These are phyloP conservation scores for Talaromyces rugulosus DNA, from an alignment of 2,329 filamentous ascomycete genomes.

Conservation along the genomic window DNA sequence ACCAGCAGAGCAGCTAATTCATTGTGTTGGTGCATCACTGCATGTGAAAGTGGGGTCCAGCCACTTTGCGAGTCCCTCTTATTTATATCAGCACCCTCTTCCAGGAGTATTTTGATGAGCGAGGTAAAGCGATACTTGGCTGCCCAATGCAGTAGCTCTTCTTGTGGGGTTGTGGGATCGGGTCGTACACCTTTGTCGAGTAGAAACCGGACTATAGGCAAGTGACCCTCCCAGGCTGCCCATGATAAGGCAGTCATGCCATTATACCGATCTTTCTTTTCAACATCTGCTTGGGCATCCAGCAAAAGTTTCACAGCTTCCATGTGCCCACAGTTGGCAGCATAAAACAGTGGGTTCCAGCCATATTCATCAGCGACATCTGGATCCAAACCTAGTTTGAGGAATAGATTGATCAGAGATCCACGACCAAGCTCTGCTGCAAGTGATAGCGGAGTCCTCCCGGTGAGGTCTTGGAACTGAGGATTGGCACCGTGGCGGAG, in stretches of 20 bases:
- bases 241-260: not conserved
- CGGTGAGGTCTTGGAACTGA: not conserved
- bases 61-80: not conserved
- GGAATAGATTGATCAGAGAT: not conserved
- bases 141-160: not conserved
- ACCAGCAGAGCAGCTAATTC: not conserved
- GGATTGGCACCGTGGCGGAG: not conserved
- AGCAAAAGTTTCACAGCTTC: not conserved
- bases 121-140: not conserved
- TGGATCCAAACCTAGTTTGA: not conserved
- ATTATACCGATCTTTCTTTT: not conserved
- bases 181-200: not conserved
- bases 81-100: not conserved
- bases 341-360: not conserved
- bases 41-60: conserved; percentile 6
- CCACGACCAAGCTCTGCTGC: not conserved
- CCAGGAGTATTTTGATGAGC: not conserved
- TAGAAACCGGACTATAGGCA: not conserved
- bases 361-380: not conserved
- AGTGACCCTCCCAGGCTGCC: not conserved
- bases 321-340: not conserved
- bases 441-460: not conserved
- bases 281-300: not conserved
- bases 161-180: not conserved
- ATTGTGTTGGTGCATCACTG: conserved; percentile 4